Conservation (phyloP, 768 basidiomycete genomes). For the Phanerochaete carnosa region DNA sequence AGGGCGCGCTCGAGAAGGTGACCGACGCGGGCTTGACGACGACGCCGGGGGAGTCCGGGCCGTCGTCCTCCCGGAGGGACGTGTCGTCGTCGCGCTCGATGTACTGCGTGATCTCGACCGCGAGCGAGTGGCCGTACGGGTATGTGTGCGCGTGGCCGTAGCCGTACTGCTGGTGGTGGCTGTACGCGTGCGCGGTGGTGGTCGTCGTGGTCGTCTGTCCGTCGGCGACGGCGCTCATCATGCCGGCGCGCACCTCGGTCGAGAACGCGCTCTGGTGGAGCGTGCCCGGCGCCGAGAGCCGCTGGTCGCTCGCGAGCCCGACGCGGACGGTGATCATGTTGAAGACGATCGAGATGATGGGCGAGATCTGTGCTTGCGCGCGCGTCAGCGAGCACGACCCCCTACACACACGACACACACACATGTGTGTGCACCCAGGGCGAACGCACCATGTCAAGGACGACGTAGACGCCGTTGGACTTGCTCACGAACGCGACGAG, state of each 20-base stretch:
- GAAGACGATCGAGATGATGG: constrained; percentile 40
- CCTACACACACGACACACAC: not conserved
- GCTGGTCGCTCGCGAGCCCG: constrained; percentile 14
- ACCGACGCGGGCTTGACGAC: not conserved
- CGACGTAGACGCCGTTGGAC: constrained; percentile 31
- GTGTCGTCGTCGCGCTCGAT: constrained; percentile 17
- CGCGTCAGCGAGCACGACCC: not conserved
- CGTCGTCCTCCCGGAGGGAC: not conserved
- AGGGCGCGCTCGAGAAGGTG: not conserved
- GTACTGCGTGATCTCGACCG: constrained; percentile 19
- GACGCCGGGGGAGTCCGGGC: not conserved
- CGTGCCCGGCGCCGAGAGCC: constrained; percentile 3
- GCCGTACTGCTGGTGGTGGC: not conserved
- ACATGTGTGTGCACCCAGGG: too few species aligned
- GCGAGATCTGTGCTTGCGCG: constrained; percentile 26
- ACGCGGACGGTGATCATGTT: constrained; percentile 41
- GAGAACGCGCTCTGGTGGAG: constrained; percentile 11
- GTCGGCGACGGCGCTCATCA: too few species aligned
- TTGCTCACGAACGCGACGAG: constrained; percentile 26
- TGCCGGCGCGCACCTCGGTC: constrained; percentile 8
- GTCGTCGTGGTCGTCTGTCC: too few species aligned
- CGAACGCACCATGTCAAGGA: constrained; percentile 32
- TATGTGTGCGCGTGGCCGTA: not conserved
- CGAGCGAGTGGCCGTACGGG: constrained; percentile 9
- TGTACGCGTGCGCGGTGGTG: too few species aligned